These are phyloP conservation scores for Xerophyta viscosa DNA, from an alignment of 106 monocot genomes.

Conservation along the genomic window DNA sequence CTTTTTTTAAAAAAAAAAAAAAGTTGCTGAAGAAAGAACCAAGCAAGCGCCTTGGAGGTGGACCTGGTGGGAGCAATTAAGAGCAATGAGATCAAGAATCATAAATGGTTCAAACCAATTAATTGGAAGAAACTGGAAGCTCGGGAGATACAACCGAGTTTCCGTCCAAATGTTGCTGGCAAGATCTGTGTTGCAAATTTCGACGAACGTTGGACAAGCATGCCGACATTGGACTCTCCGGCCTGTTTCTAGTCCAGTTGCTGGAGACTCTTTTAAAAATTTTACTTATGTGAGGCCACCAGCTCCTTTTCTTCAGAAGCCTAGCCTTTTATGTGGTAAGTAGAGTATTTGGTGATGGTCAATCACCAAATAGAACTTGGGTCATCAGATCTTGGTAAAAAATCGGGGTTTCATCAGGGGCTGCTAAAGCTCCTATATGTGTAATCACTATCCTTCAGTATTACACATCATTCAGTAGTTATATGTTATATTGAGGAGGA, in stretches of 20 bases:
- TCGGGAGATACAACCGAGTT: slow-evolving; percentile 68
- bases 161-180: slow-evolving; percentile 64
- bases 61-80: slow-evolving; percentile 49
- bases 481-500: no score
- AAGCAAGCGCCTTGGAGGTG: slow-evolving; percentile 65
- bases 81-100: slow-evolving; percentile 85
- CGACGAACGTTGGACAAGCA: slow-evolving; percentile 75
- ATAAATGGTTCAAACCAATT: slow-evolving; percentile 89
- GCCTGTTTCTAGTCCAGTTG: slow-evolving; percentile 74
- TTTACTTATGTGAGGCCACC: slow-evolving; percentile 84
- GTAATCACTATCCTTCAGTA: no score
- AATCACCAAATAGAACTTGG: no score
- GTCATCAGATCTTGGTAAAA: no score
- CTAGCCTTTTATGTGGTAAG: slow-evolving; percentile 13
- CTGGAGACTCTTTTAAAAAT: slow-evolving; percentile 46
- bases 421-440: no score
- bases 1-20: no score
- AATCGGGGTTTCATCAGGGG: no score
- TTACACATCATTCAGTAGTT: no score
- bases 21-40: slow-evolving; percentile 94
- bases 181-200: slow-evolving; percentile 77
- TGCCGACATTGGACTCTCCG: slow-evolving; percentile 71
- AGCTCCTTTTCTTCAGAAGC: slow-evolving; percentile 28
- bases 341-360: no score
- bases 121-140: slow-evolving; percentile 81